phyloP scores from a whole-genome alignment of 2,329 filamentous ascomycete species.

The Penicillium palitans region DNA sequence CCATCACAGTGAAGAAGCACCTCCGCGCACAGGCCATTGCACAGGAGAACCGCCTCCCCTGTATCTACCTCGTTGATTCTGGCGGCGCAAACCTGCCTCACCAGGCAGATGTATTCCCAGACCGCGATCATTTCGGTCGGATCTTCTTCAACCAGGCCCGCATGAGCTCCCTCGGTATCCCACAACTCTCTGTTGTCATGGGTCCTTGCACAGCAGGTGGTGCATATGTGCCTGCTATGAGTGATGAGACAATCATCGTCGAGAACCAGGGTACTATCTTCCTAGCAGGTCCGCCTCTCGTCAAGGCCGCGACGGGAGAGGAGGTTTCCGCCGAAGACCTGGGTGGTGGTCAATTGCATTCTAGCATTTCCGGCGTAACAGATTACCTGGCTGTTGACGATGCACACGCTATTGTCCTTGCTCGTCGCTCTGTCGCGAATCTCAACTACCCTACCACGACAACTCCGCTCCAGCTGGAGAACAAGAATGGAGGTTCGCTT shows the following conservation, averaged over 20 bases:
- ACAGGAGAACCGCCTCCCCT: constrained; percentile 77
- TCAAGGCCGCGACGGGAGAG: constrained; percentile 95
- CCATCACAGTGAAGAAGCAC: constrained; percentile 97
- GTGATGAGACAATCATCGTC: constrained; percentile 95
- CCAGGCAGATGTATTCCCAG: constrained; percentile 93
- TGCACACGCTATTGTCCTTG: constrained; percentile 84
- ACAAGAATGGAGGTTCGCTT: constrained; percentile 15
- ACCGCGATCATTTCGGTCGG: constrained; percentile 90
- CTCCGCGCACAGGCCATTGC: constrained; percentile 88
- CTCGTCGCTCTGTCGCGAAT: constrained; percentile 79
- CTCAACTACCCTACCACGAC: constrained; percentile 75
- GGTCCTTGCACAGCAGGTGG: constrained; percentile 94
- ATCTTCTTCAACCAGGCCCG: constrained; percentile 98
- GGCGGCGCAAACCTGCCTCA: constrained; percentile 93
- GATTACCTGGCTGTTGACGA: constrained; percentile 96
- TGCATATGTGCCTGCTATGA: constrained; percentile 96
- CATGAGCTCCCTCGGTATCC: constrained; percentile 86
- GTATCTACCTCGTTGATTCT: constrained; percentile 94
- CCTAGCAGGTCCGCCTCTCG: constrained; percentile 87
- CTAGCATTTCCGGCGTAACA: constrained; percentile 85
- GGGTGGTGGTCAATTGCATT: constrained; percentile 86
- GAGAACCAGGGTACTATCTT: constrained; percentile 97
- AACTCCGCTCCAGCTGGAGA: constrained; percentile 30
- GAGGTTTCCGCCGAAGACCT: constrained; percentile 87
- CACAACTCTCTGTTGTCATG: constrained; percentile 95